Percentiles rank a stretch among this genome's conserved stretches.
These are phyloP conservation scores for Taxillus chinensis DNA, from an alignment of 164 flowering plant genomes.

Conservation along the genomic window DNA sequence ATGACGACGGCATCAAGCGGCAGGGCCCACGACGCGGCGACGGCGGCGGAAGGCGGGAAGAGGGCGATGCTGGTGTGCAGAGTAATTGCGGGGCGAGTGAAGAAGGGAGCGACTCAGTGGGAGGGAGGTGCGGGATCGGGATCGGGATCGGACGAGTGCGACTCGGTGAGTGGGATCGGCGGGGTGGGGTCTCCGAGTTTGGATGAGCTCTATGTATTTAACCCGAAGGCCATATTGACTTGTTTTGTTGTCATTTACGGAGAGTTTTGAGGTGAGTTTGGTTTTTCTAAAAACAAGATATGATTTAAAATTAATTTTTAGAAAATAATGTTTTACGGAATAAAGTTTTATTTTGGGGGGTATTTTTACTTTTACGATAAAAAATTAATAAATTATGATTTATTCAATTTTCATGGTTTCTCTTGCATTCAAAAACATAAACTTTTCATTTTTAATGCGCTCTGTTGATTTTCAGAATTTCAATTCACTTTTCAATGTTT, in stretches of 20 bases:
- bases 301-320: no score
- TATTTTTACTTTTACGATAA: no score
- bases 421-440: no score
- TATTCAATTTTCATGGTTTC: no score
- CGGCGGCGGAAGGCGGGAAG: slow-evolving; percentile 25
- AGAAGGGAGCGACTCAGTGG: slow-evolving; percentile 35
- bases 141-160: slow-evolving; percentile 37
- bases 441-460: no score
- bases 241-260: slow-evolving; percentile 91
- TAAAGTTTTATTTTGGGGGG: no score
- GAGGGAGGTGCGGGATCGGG: slow-evolving; percentile 34
- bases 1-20: slow-evolving; percentile 82
- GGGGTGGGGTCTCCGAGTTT: slow-evolving; percentile 56
- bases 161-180: slow-evolving; percentile 54
- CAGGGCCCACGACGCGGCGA: slow-evolving; percentile 54
- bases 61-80: slow-evolving; percentile 95
- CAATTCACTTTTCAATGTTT: no score
- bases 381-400: no score
- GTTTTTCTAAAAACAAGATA: no score
- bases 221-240: slow-evolving; percentile 77
- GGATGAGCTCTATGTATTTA: slow-evolving; percentile 80
- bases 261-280: slow-evolving; percentile 24
- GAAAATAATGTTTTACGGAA: no score
- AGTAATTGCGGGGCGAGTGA: slow-evolving; percentile 88
- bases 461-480: no score